Evolutionary conservation across 148 eudicot species (phyloP).

Genomic region (Silene conica): DNA sequence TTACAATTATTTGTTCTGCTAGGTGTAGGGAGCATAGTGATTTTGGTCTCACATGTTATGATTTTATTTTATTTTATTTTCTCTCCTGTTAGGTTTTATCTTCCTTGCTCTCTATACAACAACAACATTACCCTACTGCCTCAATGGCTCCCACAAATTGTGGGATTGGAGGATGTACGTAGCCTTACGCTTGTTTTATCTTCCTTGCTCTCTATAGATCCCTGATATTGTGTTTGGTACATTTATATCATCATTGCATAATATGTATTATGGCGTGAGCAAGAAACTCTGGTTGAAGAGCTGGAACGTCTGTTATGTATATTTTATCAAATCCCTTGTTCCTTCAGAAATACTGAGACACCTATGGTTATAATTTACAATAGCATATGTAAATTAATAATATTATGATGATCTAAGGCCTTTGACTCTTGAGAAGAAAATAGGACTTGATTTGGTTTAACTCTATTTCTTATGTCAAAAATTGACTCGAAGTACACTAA

Average conservation of each 20-base stretch:
- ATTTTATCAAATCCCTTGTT: too few relatives aligned
- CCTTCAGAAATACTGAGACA: too few relatives aligned
- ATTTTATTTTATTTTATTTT: not conserved
- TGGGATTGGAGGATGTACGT: too few relatives aligned
- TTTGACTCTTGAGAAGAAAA: not conserved
- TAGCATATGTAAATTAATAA: not conserved
- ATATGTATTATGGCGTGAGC: not conserved
- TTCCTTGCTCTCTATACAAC: too few relatives aligned
- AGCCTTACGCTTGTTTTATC: too few relatives aligned
- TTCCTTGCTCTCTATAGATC: not conserved
- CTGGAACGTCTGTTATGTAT: not conserved
- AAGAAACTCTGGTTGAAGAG: not conserved
- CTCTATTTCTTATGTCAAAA: not conserved
- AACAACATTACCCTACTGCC: too few relatives aligned
- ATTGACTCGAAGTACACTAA: not conserved
- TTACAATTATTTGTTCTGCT: not conserved
- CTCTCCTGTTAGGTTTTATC: not conserved
- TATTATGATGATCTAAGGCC: not conserved
- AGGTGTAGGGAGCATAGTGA: not conserved
- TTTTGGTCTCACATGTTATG: not conserved
- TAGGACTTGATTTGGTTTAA: not conserved
- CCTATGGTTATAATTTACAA: not conserved
- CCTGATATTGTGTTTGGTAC: not conserved
- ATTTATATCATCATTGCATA: not conserved
- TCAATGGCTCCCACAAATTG: too few relatives aligned